phyloP scores from a whole-genome alignment of 495 filamentous ascomycete species.

The Penicillium chermesinum region DNA sequence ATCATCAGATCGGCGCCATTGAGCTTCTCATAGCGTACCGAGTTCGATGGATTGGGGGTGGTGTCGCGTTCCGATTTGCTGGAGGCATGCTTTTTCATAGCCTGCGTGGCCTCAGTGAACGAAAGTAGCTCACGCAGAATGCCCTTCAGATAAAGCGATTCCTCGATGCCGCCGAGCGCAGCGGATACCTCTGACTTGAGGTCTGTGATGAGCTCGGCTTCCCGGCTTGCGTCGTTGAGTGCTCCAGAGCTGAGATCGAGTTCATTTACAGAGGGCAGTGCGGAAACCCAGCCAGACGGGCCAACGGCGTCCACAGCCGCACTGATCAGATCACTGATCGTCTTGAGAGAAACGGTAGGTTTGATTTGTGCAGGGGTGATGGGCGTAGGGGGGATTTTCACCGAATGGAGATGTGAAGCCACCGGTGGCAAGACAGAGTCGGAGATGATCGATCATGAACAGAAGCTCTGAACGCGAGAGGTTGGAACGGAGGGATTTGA shows the following conservation, averaged over 20 bases:
- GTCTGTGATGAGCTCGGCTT: conserved; percentile 56
- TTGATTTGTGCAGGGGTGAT: conserved; percentile 48
- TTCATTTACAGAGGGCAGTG: conserved; percentile 23
- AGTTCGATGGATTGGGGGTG: conserved; percentile 13
- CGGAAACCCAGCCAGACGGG: conserved; percentile 71
- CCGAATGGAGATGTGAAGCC: conserved; percentile 42
- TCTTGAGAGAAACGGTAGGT: conserved; percentile 45
- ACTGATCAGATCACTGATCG: conserved; percentile 61
- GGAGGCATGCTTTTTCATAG: conserved; percentile 13
- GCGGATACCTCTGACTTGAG: conserved; percentile 71
- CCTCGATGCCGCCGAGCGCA: conserved; percentile 70
- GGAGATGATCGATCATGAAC: conserved; percentile 68
- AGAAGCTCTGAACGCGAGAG: conserved; percentile 65
- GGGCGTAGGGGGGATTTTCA: conserved; percentile 40
- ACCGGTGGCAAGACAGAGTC: conserved; percentile 54
- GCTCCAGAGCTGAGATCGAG: conserved; percentile 35
- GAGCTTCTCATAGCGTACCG: conserved; percentile 36
- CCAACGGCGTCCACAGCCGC: conserved; percentile 82
- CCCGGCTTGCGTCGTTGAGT: conserved; percentile 47
- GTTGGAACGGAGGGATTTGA: conserved; percentile 57
- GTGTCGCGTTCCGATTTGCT: conserved; percentile 10
- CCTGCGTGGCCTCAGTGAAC: conserved; percentile 47
- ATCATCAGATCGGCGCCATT: conserved; percentile 42
- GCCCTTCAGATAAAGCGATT: conserved; percentile 63
- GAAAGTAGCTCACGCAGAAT: conserved; percentile 65